These are phyloP conservation scores for Hemisphaericaspora xylofermentans DNA, from an alignment of 1,139 yeast species.

Conservation along the genomic window DNA sequence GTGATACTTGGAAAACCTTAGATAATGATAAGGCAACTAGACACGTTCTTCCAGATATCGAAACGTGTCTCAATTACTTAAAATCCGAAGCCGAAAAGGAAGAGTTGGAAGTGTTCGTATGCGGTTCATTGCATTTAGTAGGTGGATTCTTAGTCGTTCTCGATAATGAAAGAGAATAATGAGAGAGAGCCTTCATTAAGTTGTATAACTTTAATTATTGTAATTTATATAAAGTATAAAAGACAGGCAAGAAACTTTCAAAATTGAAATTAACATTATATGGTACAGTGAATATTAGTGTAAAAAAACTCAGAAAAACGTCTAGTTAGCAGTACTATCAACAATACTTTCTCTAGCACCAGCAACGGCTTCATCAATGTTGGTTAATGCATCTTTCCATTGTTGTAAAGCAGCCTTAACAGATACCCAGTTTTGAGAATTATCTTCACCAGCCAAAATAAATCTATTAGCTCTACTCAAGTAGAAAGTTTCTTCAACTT, in stretches of 20 bases:
- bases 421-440: slow-evolving; percentile 36
- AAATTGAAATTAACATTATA: not conserved
- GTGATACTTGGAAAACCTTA: slow-evolving; percentile 64
- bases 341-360: slow-evolving; percentile 47
- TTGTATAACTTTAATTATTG: no score
- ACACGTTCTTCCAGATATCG: slow-evolving; percentile 71
- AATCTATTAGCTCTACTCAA: slow-evolving; percentile 46
- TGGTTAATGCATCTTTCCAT: slow-evolving; percentile 43
- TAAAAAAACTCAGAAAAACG: not conserved
- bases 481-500: slow-evolving; percentile 42
- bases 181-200: no score
- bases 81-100: slow-evolving; percentile 30
- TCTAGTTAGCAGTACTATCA: slow-evolving; percentile 19
- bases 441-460: slow-evolving; percentile 39
- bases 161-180: slow-evolving; percentile 46
- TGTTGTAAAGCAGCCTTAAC: slow-evolving; percentile 37
- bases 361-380: slow-evolving; percentile 45
- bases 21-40: slow-evolving; percentile 32
- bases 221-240: not conserved
- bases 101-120: slow-evolving; percentile 76
- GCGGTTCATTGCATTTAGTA: slow-evolving; percentile 91
- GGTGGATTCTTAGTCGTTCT: slow-evolving; percentile 91
- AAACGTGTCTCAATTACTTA: slow-evolving; percentile 62
- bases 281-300: not conserved
- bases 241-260: not conserved